These are phyloP conservation scores for Aspergillus hiratsukae DNA, from an alignment of 2,329 filamentous ascomycete species.

Conservation along the genomic window DNA sequence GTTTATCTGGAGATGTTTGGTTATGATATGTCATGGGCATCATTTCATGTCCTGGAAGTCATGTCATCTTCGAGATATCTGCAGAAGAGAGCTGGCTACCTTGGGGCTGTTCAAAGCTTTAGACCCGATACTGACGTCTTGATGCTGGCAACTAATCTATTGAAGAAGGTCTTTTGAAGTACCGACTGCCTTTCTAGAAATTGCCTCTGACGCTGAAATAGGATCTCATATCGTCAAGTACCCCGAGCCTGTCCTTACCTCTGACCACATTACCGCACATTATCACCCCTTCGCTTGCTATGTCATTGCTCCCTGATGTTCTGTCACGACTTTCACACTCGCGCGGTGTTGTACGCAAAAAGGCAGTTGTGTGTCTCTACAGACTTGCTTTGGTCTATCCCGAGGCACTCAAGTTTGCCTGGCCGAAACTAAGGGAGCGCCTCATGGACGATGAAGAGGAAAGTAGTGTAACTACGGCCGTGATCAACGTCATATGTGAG, in stretches of 20 bases:
- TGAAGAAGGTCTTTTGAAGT: conserved; percentile 69
- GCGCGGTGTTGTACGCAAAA: conserved; percentile 81
- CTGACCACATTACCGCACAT: conserved; percentile 90
- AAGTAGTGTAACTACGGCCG: conserved; percentile 87
- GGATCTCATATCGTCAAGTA: conserved; percentile 63
- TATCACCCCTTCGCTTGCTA: conserved; percentile 84
- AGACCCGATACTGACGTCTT: conserved; percentile 91
- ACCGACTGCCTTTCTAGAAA: background rate
- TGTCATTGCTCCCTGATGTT: conserved; percentile 82
- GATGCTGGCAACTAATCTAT: conserved; percentile 92
- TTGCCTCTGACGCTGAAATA: conserved; percentile 18
- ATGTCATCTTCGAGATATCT: conserved; percentile 95
- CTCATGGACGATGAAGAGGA: conserved; percentile 88
- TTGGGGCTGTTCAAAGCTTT: conserved; percentile 94
- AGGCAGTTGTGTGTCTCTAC: conserved; percentile 92
- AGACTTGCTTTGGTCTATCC: conserved; percentile 93
- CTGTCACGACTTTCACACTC: conserved; percentile 83
- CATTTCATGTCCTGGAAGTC: conserved; percentile 96
- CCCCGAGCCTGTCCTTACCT: conserved; percentile 74
- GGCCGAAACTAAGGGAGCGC: conserved; percentile 95
- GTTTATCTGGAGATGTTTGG: conserved; percentile 99
- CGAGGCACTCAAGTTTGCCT: conserved; percentile 83
- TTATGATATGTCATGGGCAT: conserved; percentile 99
- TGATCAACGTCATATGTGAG: conserved; percentile 95
- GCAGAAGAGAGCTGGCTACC: conserved; percentile 91